Base-by-base conservation (phyloP, 139 green algal genomes). In the Haematococcus sp. region DNA sequence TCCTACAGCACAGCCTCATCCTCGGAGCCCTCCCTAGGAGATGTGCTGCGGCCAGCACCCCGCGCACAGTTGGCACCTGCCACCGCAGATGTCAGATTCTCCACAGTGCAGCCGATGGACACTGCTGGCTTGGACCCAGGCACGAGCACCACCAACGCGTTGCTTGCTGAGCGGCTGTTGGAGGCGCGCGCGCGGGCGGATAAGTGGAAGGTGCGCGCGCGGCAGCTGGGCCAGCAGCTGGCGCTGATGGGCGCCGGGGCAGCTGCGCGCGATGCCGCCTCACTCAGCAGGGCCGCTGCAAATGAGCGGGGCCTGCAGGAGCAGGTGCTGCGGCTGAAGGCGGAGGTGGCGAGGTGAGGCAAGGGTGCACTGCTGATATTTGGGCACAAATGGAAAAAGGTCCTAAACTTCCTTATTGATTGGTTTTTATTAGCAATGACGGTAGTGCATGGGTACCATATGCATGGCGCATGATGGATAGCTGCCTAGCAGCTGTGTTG, bases 131-230 rank as follows among this genome's bases (percentile, higher is more conserved):
- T 52, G 3, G 35, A 70, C 35, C 63, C 63, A 35, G 35, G 25
- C 13, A 65, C 58, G 17, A n/a, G 28, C 23, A 28, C 66, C n/a
- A 63, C 66, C 44, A 61, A 46, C 66, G 59, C 15, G 15, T 44
- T 65, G 11, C 60, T 87, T 35, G 55, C 51, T 0, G 28, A 80
- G 55, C 54, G 76, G 31, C 43, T 78, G 28, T 55, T 60, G n/a
- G 59, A 80, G 22, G 74, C 79, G 20, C 68, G 76, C 31, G 44
- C 31, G 3, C 72, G 75, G 11, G 71, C 58, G 1, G 61, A 82
- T 30, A 88, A 83, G 32, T 88, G 82, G 82, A 88, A 88, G 76
- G 72, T 46, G 32, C 75, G 73, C 16, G 73, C 54, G 35, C 70
- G 70, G 63, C 65, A 81, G 58, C 78, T 88, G 40, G 78, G 75